Conservation (phyloP, 768 basidiomycete species). For the Rhodotorula kratochvilovae region DNA sequence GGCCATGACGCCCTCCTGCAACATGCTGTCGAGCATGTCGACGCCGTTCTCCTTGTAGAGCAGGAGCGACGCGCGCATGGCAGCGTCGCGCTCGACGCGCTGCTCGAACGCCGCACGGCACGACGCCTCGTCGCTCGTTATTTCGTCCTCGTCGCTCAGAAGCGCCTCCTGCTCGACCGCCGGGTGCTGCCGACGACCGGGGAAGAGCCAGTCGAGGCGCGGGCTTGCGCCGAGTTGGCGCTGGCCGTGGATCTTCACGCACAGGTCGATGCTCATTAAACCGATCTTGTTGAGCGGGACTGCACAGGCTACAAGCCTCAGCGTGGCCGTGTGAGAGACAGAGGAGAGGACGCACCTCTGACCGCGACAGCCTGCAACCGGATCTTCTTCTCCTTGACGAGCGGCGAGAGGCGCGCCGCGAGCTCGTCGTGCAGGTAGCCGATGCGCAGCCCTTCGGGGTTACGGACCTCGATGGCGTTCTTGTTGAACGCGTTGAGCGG, state of each 20-base stretch:
- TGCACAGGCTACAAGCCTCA: too few species aligned
- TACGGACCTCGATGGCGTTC: constrained; percentile 36
- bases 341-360: neutral
- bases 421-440: constrained; percentile 14
- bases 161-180: too few species aligned
- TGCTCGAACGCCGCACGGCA: too few species aligned
- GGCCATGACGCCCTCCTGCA: constrained; percentile 51
- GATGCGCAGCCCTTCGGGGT: constrained; percentile 20
- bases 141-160: too few species aligned
- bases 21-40: constrained; percentile 43
- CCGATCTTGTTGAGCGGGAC: constrained; percentile 13
- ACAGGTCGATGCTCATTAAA: neutral
- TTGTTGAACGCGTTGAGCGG: constrained; percentile 28
- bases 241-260: constrained; percentile 23
- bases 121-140: too few species aligned
- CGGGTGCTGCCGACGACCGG: constrained; percentile 11
- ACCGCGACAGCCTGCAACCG: constrained; percentile 1
- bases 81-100: neutral
- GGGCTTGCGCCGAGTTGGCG: constrained; percentile 8
- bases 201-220: constrained; percentile 32
- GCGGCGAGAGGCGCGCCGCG: constrained; percentile 4
- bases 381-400: constrained; percentile 28
- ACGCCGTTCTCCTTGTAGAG: constrained; percentile 2
- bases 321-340: too few species aligned
- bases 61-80: neutral